Base-by-base conservation (phyloP, 768 basidiomycete species). In the Podaxis mareebaensis region DNA sequence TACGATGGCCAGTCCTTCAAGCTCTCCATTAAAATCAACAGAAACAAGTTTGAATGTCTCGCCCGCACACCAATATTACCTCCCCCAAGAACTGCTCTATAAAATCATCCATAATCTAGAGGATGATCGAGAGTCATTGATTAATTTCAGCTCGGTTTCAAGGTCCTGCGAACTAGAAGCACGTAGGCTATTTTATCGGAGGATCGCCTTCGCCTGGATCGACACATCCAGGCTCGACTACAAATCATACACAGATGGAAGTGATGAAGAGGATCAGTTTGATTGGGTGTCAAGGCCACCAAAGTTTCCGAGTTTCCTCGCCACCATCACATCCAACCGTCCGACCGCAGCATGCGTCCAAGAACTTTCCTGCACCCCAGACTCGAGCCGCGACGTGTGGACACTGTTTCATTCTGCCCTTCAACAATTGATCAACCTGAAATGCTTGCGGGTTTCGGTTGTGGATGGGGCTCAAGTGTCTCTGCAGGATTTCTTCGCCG, bases 391-490 rank as follows among this genome's bases (percentile, higher is more conserved):
- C 0, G 12, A 22, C 11, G 48, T 24, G 8, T 51, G 48, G 48
- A 24, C 11, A 24, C 20, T 51, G 17, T 44, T 57, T 11, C 56
- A 57, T 44, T 26, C 17, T 42, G 56, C 56, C 22, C 40, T 57
- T 24, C 56, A 55, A 30, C 39, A 57, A 26, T 44, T 57, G 56
- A 15, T 57, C 40, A 57, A 30, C 22, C 39, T 57, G 24, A 30
- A 36, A 36, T 36, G 56, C 28, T 39, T 57, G 11, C 20, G 40
- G 39, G 33, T 57, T 26, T 26, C 56, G 12, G 20, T 57, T 12
- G 12, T 8, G 3, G 3, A 15, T 15, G 11, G 11, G 4, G 11
- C 56, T 4, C 22, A 28, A 15, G 12, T 57, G 6, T 28, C 20
- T 42, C 13, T 57, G 12, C 13, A 12, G 13, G 40, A 24, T 24